These are phyloP conservation scores for Bolboschoenus planiculmis DNA, from an alignment of 176 grass and related monocot genomes.

Conservation along the genomic window DNA sequence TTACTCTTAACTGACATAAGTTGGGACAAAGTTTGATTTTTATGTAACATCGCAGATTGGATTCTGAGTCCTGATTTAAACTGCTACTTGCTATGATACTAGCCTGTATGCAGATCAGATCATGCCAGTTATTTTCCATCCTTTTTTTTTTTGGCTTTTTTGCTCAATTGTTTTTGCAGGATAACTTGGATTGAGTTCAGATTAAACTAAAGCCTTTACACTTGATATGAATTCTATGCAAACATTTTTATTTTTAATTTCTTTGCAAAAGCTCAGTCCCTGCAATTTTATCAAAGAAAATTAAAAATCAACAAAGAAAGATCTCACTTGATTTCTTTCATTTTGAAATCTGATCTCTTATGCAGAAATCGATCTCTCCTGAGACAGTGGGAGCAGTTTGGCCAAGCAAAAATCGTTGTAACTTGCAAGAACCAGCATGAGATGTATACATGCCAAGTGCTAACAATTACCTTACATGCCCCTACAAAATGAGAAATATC, in stretches of 20 bases:
- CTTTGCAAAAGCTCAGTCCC: background rate
- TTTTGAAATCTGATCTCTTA: background rate
- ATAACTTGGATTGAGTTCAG: background rate
- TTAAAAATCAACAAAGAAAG: background rate
- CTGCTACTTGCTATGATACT: background rate
- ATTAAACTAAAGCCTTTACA: background rate
- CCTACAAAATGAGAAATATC: background rate
- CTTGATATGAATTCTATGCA: background rate
- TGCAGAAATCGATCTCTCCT: slow-evolving; percentile 64
- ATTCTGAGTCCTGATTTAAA: background rate
- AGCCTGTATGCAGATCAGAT: background rate
- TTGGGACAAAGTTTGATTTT: background rate
- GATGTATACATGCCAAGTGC: slow-evolving; percentile 42
- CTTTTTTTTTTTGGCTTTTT: background rate
- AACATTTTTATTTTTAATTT: background rate
- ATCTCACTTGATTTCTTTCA: background rate
- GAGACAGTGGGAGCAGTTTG: slow-evolving; percentile 88
- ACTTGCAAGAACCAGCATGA: slow-evolving; percentile 95
- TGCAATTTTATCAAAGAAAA: background rate
- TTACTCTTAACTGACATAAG: background rate
- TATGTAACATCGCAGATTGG: background rate
- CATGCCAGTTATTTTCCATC: background rate
- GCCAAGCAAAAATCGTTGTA: slow-evolving; percentile 95
- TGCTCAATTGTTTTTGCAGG: background rate
- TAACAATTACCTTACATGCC: background rate